Evolutionary conservation across 2,329 filamentous ascomycete genomes (phyloP).

Genomic region (Sclerotinia borealis): DNA sequence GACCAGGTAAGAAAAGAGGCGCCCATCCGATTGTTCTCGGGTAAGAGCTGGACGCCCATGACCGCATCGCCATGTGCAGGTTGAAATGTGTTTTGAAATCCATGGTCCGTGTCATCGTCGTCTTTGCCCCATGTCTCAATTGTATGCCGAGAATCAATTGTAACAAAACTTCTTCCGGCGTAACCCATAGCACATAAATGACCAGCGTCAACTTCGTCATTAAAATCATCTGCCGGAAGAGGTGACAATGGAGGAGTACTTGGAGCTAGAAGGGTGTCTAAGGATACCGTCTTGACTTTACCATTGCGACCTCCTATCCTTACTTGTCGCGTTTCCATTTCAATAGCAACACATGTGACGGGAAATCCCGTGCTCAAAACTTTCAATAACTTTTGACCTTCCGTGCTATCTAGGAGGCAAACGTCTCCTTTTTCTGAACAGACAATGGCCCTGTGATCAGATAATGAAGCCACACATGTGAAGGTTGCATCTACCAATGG

Average conservation of each 20-base stretch:
- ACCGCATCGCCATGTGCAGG: constrained; percentile 59
- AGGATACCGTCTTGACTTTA: constrained; percentile 43
- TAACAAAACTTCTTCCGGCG: constrained; percentile 60
- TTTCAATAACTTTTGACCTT: constrained; percentile 63
- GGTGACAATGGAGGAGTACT: constrained; percentile 32
- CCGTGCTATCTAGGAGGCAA: constrained; percentile 75
- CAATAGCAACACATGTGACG: constrained; percentile 36
- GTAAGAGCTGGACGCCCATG: constrained; percentile 67
- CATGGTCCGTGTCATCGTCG: constrained; percentile 32
- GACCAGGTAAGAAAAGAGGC: constrained; percentile 89
- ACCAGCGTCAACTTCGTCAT: constrained; percentile 29
- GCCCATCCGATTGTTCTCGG: constrained; percentile 50
- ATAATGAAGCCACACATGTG: constrained; percentile 66
- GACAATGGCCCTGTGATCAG: constrained; percentile 68
- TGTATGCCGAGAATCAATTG: constrained; percentile 67
- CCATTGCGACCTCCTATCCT: constrained; percentile 36
- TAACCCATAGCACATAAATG: constrained; percentile 62
- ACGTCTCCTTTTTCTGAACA: constrained; percentile 85
- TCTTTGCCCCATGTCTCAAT: constrained; percentile 53
- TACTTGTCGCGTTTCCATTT: constrained; percentile 31
- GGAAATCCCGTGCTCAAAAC: constrained; percentile 61
- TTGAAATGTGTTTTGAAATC: constrained; percentile 44
- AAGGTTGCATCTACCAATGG: constrained; percentile 79
- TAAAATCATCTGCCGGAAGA: constrained; percentile 17
- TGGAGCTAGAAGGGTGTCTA: constrained; percentile 37